Base-by-base conservation (phyloP, 768 basidiomycete genomes). In the Suillus discolor region DNA sequence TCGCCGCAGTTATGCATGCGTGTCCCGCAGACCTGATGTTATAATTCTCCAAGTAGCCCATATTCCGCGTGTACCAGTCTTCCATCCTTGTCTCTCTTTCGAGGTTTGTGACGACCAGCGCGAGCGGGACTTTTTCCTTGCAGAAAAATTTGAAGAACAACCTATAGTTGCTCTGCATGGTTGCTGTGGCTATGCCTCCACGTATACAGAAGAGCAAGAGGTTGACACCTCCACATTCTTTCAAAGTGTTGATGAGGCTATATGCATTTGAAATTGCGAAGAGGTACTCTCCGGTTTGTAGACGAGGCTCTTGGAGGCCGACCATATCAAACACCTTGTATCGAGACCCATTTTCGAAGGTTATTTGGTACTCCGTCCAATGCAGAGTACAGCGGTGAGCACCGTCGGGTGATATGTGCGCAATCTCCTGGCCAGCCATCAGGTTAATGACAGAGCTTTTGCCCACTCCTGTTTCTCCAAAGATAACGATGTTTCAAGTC, bases 101-200 rank as follows among this genome's bases (percentile, higher is more conserved):
- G 6, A 84, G 75, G 31, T 82, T 79, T 3, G 81, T 83, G 51
- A 84, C 67, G 34, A 77, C 69, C 23, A 78, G 51, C 6, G 69
- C 72, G 66, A 76, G 71, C 42, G 75, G 75, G 15, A 75, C 82
- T 28, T 68, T 7, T 20, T 71, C 66, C 55, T 67, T 72, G 65
- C 83, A 83, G 15, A 83, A 77, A 12, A 82, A 76, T 51, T 83
- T 77, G n/a, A 73, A 73, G 70, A 83, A 81, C 38, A 83, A 45
- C 61, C 72, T 70, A 69, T 81, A 83, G 71, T 83, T 84, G 65
- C 76, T 76, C 61, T 75, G 72, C 45, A 75, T 71, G 7, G 73
- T 72, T 55, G 76, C 78, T 9, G 74, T 79, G 70, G 82, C 75
- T 47, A 80, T 71, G n/a, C 81, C 79, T 13, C 76, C 80, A 3